Evolutionary conservation across 2,329 filamentous ascomycete genomes (phyloP).

Genomic region (Cercospora brassicicola): DNA sequence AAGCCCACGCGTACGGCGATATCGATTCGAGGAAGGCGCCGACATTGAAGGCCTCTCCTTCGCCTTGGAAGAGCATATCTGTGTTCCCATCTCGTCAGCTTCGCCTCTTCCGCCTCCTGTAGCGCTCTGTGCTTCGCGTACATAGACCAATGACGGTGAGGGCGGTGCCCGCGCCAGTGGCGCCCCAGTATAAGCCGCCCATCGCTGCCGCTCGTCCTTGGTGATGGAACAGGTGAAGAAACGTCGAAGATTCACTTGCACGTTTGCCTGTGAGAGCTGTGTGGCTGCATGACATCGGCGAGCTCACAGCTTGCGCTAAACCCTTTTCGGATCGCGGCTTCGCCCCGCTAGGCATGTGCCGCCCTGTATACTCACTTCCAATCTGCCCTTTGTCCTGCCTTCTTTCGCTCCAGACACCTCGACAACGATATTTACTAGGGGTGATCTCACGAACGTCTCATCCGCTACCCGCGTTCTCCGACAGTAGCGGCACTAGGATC

Average conservation of each 20-base stretch:
- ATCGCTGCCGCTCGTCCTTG: slow-evolving; percentile 24
- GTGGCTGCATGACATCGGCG: slow-evolving; percentile 25
- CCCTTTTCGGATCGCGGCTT: slow-evolving; percentile 10
- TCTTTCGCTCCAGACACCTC: slow-evolving; percentile 3
- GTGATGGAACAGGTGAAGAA: slow-evolving; percentile 12
- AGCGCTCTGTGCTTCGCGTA: slow-evolving; percentile 27
- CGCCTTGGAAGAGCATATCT: slow-evolving; percentile 99
- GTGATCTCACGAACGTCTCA: neutral
- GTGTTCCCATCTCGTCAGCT: slow-evolving; percentile 33
- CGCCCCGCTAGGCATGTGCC: neutral
- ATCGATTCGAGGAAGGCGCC: slow-evolving; percentile 92
- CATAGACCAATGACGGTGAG: slow-evolving; percentile 42
- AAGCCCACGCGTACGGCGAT: slow-evolving; percentile 92
- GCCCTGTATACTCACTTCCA: neutral
- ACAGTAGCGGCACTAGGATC: neutral
- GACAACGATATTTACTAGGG: neutral
- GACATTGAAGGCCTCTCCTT: slow-evolving; percentile 95
- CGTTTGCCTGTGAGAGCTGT: slow-evolving; percentile 11
- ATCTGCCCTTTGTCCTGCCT: neutral
- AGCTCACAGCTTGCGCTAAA: slow-evolving; percentile 11
- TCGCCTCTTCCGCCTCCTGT: slow-evolving; percentile 13
- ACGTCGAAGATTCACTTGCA: slow-evolving; percentile 13
- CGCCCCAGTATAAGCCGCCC: slow-evolving; percentile 41
- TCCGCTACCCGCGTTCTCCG: neutral
- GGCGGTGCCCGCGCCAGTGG: slow-evolving; percentile 39